A percentile compares a stretch with the other conserved stretches of the same genome.
Conservation (phyloP, 768 basidiomycete species). For the Trametopsis cervina region DNA sequence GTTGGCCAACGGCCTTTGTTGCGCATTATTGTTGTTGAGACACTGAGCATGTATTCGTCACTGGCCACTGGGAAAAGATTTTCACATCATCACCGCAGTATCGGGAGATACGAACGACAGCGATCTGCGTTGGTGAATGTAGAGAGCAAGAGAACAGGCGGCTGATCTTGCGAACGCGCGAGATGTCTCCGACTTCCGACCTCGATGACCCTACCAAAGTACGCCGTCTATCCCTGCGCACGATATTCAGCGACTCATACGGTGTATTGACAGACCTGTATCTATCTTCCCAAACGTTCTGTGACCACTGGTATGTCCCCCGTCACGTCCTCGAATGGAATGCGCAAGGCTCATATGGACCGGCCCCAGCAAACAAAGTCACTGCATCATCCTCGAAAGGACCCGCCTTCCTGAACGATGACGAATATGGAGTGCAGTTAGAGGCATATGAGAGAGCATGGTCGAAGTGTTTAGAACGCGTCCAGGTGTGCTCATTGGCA, state of each 20-base stretch:
- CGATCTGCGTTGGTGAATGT: neutral
- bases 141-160: neutral
- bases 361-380: neutral
- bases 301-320: too few species aligned
- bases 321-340: too few species aligned
- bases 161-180: neutral
- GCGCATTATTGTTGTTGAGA: too few species aligned
- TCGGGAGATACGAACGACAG: too few species aligned
- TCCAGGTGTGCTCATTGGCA: conserved; percentile 38
- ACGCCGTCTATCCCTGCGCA: neutral
- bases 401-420: too few species aligned
- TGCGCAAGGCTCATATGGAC: too few species aligned
- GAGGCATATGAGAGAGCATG: conserved; percentile 51
- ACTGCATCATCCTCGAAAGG: conserved; percentile 7
- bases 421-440: conserved; percentile 34
- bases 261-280: conserved; percentile 13
- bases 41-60: too few species aligned
- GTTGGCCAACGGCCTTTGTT: too few species aligned
- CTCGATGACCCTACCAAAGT: conserved; percentile 19
- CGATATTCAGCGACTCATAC: neutral
- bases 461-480: conserved; percentile 47
- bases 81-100: too few species aligned
- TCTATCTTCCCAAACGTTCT: conserved; percentile 15
- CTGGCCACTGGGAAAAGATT: too few species aligned
- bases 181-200: conserved; percentile 8